phyloP scores from a whole-genome alignment of 192 early-diverging fungal genomes.

The Polychytrium aggregatum region DNA sequence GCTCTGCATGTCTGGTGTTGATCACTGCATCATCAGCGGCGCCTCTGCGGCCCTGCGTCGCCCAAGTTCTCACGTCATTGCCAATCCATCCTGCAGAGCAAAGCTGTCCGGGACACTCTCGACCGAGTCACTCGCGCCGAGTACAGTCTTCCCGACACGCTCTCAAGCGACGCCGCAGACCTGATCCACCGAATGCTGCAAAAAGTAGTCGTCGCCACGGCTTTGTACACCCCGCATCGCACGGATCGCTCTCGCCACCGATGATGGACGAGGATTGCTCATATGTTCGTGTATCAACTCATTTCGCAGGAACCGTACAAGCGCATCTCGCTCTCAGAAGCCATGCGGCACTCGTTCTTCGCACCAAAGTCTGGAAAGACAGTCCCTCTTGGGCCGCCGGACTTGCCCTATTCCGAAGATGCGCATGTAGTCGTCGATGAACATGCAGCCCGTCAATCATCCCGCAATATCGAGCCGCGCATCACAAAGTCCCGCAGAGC shows the following conservation, averaged over 20 bases:
- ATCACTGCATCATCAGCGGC: background rate
- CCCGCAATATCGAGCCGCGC: too few relatives aligned
- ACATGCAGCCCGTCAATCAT: too few relatives aligned
- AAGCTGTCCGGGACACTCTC: constrained; percentile 38
- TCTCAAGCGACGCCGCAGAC: constrained; percentile 40
- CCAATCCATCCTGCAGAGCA: constrained; percentile 15
- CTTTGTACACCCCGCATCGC: too few relatives aligned
- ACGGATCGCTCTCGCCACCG: too few relatives aligned
- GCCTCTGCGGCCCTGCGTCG: background rate
- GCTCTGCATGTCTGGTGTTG: background rate
- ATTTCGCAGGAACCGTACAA: constrained; percentile 46
- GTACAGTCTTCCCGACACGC: constrained; percentile 39
- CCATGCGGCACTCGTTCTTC: constrained; percentile 50
- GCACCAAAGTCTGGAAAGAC: too few relatives aligned
- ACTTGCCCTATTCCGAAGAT: too few relatives aligned
- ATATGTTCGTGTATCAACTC: too few relatives aligned
- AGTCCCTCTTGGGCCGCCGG: too few relatives aligned
- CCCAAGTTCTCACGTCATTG: background rate
- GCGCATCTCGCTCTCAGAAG: constrained; percentile 31
- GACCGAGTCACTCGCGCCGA: constrained; percentile 39
- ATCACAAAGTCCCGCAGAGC: too few relatives aligned
- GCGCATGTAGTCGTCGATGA: too few relatives aligned
- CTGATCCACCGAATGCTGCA: constrained; percentile 45
- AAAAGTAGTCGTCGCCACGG: constrained; percentile 24
- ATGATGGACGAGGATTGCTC: too few relatives aligned